Evolutionary conservation across 2,329 filamentous ascomycete species (phyloP), one percentile per base, ranked within the genome.

Genomic region (Penicillium sp.): DNA sequence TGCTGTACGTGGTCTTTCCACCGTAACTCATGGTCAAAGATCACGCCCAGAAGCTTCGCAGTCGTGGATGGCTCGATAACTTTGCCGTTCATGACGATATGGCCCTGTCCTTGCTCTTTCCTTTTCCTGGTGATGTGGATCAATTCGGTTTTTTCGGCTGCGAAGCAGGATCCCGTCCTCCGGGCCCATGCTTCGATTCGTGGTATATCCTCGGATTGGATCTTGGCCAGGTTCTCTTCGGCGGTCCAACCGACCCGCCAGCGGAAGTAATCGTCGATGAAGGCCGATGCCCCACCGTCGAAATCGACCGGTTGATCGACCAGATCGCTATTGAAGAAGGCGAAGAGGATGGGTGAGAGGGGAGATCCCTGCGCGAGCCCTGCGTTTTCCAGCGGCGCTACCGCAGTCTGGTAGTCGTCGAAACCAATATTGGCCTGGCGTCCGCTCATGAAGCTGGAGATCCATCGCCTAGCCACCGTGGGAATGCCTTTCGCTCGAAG

Each of bases 71-170:
- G 61, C 44, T 59, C 49, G 23, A 64, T 53, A 3, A 36, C 41
- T 41, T 57, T 51, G 2, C 59, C 38, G 15, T 64, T 54, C 7
- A 66, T 55, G 2, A 46, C 43, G 12, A 65, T 45, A 9, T 58
- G 29, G 7, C 59, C 59, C 31, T 13, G 45, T 6, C 21, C 6
- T 6, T 61, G 57, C 38, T 60, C 47, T 2, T 42, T 50, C 46
- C 47, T 64, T 5, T 44, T 57, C 46, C 62, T 56, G 3, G 62
- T 70, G 8, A 70, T 38, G 45, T 70, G 59, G 26, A 70, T 69
- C 0, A 69, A 54, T 18, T 66, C 59, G 3, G 60, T 68, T 49
- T 70, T 69, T 29, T 69, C 59, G 0, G 60, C 64, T 9, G 57
- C 50, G 50, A 70, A 71, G 42, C 46, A 52, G 12, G 66, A 63